Base-by-base conservation (phyloP, 306 rosid genomes). In the Acacia acuminata region DNA sequence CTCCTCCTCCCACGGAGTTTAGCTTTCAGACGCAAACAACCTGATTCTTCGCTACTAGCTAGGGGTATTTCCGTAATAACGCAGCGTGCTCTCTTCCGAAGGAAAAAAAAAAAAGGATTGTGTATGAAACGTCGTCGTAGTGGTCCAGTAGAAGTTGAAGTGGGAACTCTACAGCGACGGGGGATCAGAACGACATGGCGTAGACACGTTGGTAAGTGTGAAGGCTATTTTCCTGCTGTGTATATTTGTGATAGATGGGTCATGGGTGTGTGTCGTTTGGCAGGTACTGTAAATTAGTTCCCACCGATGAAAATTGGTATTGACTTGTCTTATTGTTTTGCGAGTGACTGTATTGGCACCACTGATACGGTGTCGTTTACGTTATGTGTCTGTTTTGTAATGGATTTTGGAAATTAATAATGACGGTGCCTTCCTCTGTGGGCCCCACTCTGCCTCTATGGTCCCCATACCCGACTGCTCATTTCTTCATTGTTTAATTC, bases 21-120 rank as follows among this genome's bases (percentile, higher is more conserved):
- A 85, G 76, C 58, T 80, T 71, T 78, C 16, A 43, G 75, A 82
- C 87, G 86, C 83, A 77, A 83, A 81, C 73, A 72, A 69, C 51
- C 16, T 13, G 65, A 34, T 66, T 8, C 11, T 66, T 16, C 5
- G 2, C 64, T 51, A 17, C 19, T 55, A 56, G 64, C 27, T 48
- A 15, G 34, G 38, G 66, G 25, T 60, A 10, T 60, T 60, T 60
- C 34, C 36, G 36, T 25, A 61, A 61, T 63, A 63, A 63, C 27
- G 19, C 27, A 8, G 4, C 30, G 4, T 20, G 10, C 9, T 58
- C 30, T 22, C 65, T 58, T 58, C 30, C 10, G 13, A n/a, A 9
- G 10, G 10, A 58, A 2, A 9, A 2, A 19, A 22, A n/a, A 3
- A 25, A 9, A 10, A 1, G 4, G 45, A 66, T 38, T 48, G 16